These are phyloP conservation scores for Elymus sibiricus DNA, from an alignment of 176 grass and related monocot species.

Conservation along the genomic window DNA sequence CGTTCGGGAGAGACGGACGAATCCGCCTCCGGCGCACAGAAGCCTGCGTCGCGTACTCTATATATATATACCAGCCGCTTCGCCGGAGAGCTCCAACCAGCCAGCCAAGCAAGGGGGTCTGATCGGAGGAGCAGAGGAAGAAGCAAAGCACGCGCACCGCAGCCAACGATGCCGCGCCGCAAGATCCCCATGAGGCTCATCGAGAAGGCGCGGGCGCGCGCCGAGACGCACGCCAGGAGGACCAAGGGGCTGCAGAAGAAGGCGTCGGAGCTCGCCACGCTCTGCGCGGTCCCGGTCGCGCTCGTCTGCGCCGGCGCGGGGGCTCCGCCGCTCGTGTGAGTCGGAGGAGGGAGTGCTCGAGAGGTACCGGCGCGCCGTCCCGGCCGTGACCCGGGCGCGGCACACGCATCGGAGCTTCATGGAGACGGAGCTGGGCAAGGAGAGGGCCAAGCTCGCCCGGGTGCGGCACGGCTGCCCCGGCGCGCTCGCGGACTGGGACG, in stretches of 20 bases:
- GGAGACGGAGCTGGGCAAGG: background rate
- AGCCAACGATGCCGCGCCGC: background rate
- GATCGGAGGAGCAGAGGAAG: background rate
- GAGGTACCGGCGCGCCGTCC: constrained; percentile 14
- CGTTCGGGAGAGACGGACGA: background rate
- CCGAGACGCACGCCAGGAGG: background rate
- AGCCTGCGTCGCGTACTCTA: background rate
- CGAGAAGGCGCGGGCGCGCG: background rate
- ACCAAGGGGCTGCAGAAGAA: background rate
- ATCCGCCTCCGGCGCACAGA: background rate
- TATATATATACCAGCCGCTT: background rate
- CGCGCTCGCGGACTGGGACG: constrained; percentile 10
- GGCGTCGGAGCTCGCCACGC: constrained; percentile 3
- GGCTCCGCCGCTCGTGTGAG: constrained; percentile 12
- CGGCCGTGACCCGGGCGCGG: background rate
- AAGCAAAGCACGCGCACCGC: background rate
- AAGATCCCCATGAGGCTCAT: background rate
- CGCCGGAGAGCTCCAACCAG: background rate
- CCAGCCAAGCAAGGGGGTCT: background rate
- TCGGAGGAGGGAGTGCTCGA: constrained; percentile 20
- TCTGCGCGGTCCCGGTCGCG: constrained; percentile 32
- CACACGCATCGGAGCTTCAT: constrained; percentile 9
- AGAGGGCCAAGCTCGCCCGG: constrained; percentile 23
- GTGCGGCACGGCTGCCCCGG: background rate
- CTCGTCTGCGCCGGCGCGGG: background rate